These are phyloP conservation scores for Botrytis tulipae DNA, from an alignment of 2,329 filamentous ascomycete species.

Conservation along the genomic window DNA sequence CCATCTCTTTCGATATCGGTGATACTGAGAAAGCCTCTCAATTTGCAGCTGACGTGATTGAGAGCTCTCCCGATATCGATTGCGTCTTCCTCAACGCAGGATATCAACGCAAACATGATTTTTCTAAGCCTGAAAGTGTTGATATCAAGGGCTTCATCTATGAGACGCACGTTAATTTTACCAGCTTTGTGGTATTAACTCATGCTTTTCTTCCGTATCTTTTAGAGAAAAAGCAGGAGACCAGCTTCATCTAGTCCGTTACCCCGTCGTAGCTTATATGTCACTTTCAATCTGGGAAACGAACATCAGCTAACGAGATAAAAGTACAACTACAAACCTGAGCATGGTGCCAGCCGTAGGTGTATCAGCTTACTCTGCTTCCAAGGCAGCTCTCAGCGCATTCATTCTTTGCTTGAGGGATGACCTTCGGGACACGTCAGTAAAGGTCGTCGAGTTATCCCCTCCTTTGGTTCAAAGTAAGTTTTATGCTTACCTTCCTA, in stretches of 20 bases:
- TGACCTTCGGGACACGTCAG: slow-evolving; percentile 40
- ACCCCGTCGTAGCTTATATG: too few species aligned
- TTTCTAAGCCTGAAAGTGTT: slow-evolving; percentile 29
- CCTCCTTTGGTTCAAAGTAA: slow-evolving; percentile 38
- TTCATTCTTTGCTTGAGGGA: slow-evolving; percentile 45
- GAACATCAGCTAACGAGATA: not conserved
- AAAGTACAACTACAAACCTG: slow-evolving; percentile 29
- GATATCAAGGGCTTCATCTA: not conserved
- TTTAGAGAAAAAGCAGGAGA: slow-evolving; percentile 18
- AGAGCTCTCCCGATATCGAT: slow-evolving; percentile 29
- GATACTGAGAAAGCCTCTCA: slow-evolving; percentile 7
- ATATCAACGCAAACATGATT: slow-evolving; percentile 32
- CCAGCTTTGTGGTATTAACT: slow-evolving; percentile 35
- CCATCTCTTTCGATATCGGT: slow-evolving; percentile 18
- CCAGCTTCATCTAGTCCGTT: slow-evolving; percentile 29
- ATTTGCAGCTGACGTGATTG: slow-evolving; percentile 11
- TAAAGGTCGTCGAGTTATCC: slow-evolving; percentile 46
- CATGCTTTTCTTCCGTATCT: slow-evolving; percentile 36
- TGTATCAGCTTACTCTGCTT: slow-evolving; percentile 44
- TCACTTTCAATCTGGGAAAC: not conserved
- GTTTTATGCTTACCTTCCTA: not conserved
- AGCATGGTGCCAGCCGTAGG: slow-evolving; percentile 26
- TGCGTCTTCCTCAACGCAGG: slow-evolving; percentile 38
- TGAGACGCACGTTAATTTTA: slow-evolving; percentile 31
- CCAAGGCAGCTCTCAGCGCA: slow-evolving; percentile 46